Evolutionary conservation across 129 eudicot species (phyloP), one percentile per base, ranked within the genome.

Genomic region (Erigeron canadensis): DNA sequence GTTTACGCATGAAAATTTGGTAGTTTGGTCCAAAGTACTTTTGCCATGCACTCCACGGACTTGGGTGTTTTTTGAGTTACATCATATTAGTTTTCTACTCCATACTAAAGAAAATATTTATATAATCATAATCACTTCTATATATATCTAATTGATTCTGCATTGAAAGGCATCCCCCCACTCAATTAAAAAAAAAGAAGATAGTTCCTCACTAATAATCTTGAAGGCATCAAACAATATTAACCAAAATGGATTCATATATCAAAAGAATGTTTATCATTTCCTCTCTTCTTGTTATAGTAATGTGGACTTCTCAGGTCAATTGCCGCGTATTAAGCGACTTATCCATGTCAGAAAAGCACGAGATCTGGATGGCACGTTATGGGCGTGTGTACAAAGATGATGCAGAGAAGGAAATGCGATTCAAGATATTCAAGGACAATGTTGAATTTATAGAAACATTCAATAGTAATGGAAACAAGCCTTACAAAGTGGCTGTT

Each of bases 11-110:
- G 37, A 50, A 38, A 17, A 38, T 38, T 37, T 28, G 34, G 3
- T 28, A 1, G 34, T 28, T 3, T 28, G 34, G 34, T 28, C 34
- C 34, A 28, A 28, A 5, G 11, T 9, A 37, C 19, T 12, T 70
- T 70, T 56, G 43, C 75, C 54, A 39, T 55, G 42, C 54, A 70
- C 65, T 56, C 75, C 65, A 56, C 54, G 65, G 54, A 70, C 34
- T 28, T 28, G 2, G 1, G 34, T 28, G 19, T 19, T 55, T 54
- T 56, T 43, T 40, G 11, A 40, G 63, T 55, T 19, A 34, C 66
- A 18, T 41, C 66, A 41, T 51, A 12, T 9, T 55, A 40, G 65
- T 70, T 70, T 13, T 17, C 63, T 54, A 23, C 63, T 70, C 53
- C 75, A 70, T 5, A 55, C 65, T 43, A 19, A 55, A 21, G 7